Base-by-base conservation (phyloP, 108 stramenopile genomes). In the Fragilaria crotonensis region DNA sequence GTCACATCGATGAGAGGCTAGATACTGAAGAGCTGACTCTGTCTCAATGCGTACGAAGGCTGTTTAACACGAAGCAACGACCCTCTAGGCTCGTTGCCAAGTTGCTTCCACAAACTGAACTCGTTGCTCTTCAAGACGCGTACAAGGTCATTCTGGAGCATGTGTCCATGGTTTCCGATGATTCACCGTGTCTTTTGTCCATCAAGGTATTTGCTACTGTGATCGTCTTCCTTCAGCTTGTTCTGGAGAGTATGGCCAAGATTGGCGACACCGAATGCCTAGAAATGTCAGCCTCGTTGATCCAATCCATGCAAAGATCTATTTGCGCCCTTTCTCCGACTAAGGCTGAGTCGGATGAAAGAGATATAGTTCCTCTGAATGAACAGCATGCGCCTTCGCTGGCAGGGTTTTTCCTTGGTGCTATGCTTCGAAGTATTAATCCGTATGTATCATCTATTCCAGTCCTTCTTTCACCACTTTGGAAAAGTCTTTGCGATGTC, bases 401-500 rank as follows among this genome's bases (percentile, higher is more conserved):
- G 25, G 60, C 27, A 50, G 2, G 29, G 0, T 61, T 61, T 61
- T 17, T 41, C 49, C 1, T 61, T 11, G 60, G 60, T 14, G 25
- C 49, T 27, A 23, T 50, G 21, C 19, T 61, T 19, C 60, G 60
- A 9, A 29, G 54, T 19, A 33, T 61, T 14, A 48, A 61, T 30
- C 49, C 47, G 2, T 50, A 61, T 32, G 60, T 61, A 5, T 19
- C 14, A 23, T 19, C 25, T 14, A 11, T 23, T 20, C 60, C 60
- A 1, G 29, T 48, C 29, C 17, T 61, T 17, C 30, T 61, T 7
- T 61, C 48, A 18, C 60, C 60, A 1, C 2, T 61, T 17, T 61
- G 60, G 60, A 61, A 61, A 30, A 29, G 60, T 4, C 33, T 61
- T 11, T 61, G 60, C 29, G 60, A 61, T 50, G 11, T 61, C 30